Percentiles rank a stretch among this genome's conserved stretches.
These are phyloP conservation scores for Grosmannia penicillata DNA, from an alignment of 2,329 filamentous ascomycete species.

Conservation along the genomic window DNA sequence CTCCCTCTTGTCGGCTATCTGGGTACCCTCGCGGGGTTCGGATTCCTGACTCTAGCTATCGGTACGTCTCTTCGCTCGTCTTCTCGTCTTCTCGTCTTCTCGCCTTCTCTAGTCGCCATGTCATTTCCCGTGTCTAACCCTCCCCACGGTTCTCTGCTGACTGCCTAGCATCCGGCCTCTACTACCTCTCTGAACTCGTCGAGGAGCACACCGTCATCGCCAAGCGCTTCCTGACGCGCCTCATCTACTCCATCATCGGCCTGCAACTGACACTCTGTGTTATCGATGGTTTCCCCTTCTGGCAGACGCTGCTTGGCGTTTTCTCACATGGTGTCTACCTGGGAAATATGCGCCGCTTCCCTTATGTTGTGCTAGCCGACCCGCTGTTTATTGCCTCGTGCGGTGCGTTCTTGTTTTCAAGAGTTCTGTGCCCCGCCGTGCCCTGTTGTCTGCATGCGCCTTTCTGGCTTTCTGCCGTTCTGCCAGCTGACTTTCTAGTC, in stretches of 20 bases:
- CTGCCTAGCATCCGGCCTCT: slow-evolving; percentile 71
- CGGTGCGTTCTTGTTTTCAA: too few relatives aligned
- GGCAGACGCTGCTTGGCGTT: slow-evolving; percentile 60
- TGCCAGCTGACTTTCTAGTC: slow-evolving; percentile 24
- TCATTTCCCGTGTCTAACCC: neutral
- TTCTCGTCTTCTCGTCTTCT: neutral
- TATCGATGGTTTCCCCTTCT: slow-evolving; percentile 74
- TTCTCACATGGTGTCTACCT: slow-evolving; percentile 73
- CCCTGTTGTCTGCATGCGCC: too few relatives aligned
- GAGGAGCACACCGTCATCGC: slow-evolving; percentile 93
- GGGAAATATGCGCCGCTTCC: slow-evolving; percentile 64
- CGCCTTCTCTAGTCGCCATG: neutral
- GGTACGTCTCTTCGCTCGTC: slow-evolving; percentile 31
- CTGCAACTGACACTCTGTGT: slow-evolving; percentile 62
- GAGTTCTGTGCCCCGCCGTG: too few relatives aligned
- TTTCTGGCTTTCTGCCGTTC: slow-evolving; percentile 16
- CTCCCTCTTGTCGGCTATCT: slow-evolving; percentile 81
- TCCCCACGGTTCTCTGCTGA: too few relatives aligned
- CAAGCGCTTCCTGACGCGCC: slow-evolving; percentile 67
- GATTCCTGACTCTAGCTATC: slow-evolving; percentile 87
- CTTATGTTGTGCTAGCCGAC: slow-evolving; percentile 72
- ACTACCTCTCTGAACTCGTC: slow-evolving; percentile 95
- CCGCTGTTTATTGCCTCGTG: slow-evolving; percentile 78
- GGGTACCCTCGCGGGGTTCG: slow-evolving; percentile 77
- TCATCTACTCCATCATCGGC: slow-evolving; percentile 72